phyloP scores from a whole-genome alignment of 805 yeast species.

The Grigorovia transvaalensis region DNA sequence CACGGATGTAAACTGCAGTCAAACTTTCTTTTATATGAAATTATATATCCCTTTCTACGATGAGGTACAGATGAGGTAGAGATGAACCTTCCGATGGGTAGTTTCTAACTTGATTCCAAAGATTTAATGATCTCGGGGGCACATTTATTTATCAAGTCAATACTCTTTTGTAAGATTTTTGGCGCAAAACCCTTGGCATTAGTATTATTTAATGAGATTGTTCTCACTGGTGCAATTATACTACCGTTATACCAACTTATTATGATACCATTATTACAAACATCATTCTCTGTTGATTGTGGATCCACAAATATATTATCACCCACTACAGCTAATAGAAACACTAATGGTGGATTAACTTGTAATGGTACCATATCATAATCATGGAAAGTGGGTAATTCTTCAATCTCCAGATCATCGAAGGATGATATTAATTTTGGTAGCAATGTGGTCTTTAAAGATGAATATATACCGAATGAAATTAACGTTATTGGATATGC shows the following conservation, averaged over 20 bases:
- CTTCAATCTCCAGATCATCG: conserved; percentile 61
- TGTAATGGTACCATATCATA: conserved; percentile 61
- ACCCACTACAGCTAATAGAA: conserved; percentile 70
- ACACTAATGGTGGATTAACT: conserved; percentile 53
- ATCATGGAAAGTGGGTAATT: conserved; percentile 83
- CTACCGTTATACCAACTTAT: conserved; percentile 60
- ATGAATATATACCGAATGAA: conserved; percentile 72
- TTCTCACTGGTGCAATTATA: conserved; percentile 63
- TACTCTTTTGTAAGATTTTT: conserved; percentile 39
- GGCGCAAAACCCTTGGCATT: conserved; percentile 47
- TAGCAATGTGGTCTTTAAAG: conserved; percentile 64
- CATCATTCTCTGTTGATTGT: conserved; percentile 77
- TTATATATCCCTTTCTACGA: neutral
- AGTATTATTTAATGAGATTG: conserved; percentile 46
- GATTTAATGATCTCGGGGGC: conserved; percentile 57
- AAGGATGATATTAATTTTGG: conserved; percentile 64
- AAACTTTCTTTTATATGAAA: no score
- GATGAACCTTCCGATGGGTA: neutral
- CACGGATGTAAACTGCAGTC: no score
- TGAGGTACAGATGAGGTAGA: neutral
- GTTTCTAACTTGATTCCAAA: conserved; percentile 30
- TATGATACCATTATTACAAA: conserved; percentile 73
- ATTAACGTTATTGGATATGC: conserved; percentile 75
- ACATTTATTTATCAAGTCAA: conserved; percentile 46
- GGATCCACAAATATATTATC: conserved; percentile 67